These are phyloP conservation scores for Arabidopsis arenosa DNA, from an alignment of 345 rosid genomes.

Conservation along the genomic window DNA sequence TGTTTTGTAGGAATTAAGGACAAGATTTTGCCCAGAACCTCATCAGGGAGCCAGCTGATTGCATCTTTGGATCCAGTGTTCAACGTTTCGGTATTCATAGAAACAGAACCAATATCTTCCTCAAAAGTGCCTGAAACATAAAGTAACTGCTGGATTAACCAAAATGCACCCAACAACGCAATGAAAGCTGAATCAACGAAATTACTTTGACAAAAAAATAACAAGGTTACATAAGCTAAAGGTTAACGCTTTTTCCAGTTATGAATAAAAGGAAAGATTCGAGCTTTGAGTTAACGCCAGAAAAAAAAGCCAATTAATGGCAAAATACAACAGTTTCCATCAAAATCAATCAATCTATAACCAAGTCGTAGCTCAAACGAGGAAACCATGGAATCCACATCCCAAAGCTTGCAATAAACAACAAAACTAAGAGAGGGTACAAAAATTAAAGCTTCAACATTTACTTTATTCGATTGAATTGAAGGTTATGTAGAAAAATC, in stretches of 20 bases:
- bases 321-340: background rate
- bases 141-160: background rate
- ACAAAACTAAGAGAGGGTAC: too few relatives aligned
- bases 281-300: background rate
- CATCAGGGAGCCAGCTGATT: constrained; percentile 4
- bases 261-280: background rate
- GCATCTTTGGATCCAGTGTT: background rate
- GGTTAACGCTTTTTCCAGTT: background rate
- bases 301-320: background rate
- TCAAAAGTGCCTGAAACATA: background rate
- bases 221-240: background rate
- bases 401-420: too few relatives aligned
- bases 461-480: too few relatives aligned
- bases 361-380: background rate
- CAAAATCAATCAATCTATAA: background rate
- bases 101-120: constrained; percentile 2
- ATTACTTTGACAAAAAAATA: background rate
- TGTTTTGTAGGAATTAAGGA: background rate
- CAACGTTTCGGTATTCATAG: background rate
- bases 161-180: background rate
- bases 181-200: background rate
- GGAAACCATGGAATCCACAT: too few relatives aligned
- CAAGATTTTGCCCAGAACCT: background rate
- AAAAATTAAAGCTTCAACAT: too few relatives aligned
- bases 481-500: too few relatives aligned